Evolutionary conservation across 2,329 filamentous ascomycete species (phyloP).

Genomic region (Xylaria sp.): DNA sequence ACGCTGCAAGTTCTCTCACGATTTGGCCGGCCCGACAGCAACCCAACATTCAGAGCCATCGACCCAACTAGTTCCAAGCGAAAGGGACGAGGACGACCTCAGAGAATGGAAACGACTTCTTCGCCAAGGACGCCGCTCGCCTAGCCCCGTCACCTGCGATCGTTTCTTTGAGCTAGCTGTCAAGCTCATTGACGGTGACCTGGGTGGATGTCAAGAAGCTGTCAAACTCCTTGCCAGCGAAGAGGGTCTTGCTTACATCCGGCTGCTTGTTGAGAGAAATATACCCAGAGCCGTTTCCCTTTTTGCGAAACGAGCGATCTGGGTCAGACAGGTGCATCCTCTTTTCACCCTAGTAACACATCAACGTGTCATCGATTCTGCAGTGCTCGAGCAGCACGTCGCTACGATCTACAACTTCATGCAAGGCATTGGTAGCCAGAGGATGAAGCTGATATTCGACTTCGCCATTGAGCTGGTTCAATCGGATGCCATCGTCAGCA

Average conservation of each 20-base stretch:
- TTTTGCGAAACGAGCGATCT: constrained; percentile 37
- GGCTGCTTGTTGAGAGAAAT: constrained; percentile 42
- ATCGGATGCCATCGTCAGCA: neutral
- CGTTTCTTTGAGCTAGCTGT: constrained; percentile 49
- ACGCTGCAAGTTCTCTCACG: constrained; percentile 35
- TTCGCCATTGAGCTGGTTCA: constrained; percentile 16
- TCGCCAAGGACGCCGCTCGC: constrained; percentile 23
- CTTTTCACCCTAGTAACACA: constrained; percentile 54
- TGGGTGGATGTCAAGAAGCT: constrained; percentile 47
- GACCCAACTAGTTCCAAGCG: neutral
- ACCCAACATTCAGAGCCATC: neutral
- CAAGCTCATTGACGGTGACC: constrained; percentile 49
- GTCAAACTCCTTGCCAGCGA: constrained; percentile 47
- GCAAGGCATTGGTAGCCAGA: constrained; percentile 34
- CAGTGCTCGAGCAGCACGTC: constrained; percentile 54
- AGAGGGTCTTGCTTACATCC: constrained; percentile 47
- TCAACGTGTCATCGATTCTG: constrained; percentile 50
- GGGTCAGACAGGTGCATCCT: constrained; percentile 46
- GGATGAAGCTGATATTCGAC: constrained; percentile 24
- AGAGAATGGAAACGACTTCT: constrained; percentile 53
- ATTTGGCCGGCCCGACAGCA: neutral
- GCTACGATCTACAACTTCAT: constrained; percentile 51
- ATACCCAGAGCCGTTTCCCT: constrained; percentile 27
- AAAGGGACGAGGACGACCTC: constrained; percentile 42
- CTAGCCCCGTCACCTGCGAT: constrained; percentile 22